Percentiles rank a stretch among this genome's conserved stretches.
phyloP scores from a whole-genome alignment of 2,329 filamentous ascomycete genomes.

The Phoma herbarum region DNA sequence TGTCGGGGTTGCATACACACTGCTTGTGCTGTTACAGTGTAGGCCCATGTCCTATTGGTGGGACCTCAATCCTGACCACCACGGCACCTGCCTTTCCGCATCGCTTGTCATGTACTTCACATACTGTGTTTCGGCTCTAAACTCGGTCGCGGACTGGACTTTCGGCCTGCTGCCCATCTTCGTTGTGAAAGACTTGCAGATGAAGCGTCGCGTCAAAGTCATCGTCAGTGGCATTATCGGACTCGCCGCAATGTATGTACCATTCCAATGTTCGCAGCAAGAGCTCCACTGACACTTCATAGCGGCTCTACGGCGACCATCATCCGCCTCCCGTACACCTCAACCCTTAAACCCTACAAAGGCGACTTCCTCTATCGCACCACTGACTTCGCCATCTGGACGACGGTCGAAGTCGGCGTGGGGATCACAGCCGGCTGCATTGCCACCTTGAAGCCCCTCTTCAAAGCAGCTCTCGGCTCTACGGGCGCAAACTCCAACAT shows the following conservation, averaged over 20 bases:
- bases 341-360: slow-evolving; percentile 35
- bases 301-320: slow-evolving; percentile 52
- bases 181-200: slow-evolving; percentile 64
- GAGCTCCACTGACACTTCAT: slow-evolving; percentile 15
- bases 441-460: slow-evolving; percentile 39
- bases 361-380: slow-evolving; percentile 46
- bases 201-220: slow-evolving; percentile 62
- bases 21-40: slow-evolving; percentile 62
- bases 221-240: slow-evolving; percentile 62
- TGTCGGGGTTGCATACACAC: slow-evolving; percentile 59
- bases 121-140: slow-evolving; percentile 48
- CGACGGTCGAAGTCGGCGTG: slow-evolving; percentile 39
- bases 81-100: slow-evolving; percentile 53
- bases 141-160: slow-evolving; percentile 42
- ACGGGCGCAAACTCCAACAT: slow-evolving; percentile 27
- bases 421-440: slow-evolving; percentile 43
- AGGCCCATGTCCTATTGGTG: slow-evolving; percentile 61
- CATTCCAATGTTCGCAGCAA: neutral
- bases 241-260: slow-evolving; percentile 52
- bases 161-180: slow-evolving; percentile 52
- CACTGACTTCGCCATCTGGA: slow-evolving; percentile 45
- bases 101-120: slow-evolving; percentile 62
- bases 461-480: slow-evolving; percentile 28
- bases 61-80: slow-evolving; percentile 47
- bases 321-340: slow-evolving; percentile 42